phyloP scores from a whole-genome alignment of 345 rosid genomes.

The Diplotaxis tenuifolia region DNA sequence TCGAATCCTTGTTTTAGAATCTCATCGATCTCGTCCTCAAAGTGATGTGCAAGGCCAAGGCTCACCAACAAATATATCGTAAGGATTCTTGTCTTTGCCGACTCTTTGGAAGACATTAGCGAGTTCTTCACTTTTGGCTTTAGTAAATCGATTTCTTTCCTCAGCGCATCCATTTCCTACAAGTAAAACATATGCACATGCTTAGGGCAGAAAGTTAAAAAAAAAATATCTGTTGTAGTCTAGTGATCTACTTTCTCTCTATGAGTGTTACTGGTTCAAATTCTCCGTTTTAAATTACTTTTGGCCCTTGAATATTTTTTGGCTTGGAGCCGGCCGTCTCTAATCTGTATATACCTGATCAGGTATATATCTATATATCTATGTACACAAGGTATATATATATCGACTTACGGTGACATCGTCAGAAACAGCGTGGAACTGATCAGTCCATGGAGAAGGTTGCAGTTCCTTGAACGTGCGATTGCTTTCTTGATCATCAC shows the following conservation, averaged over 20 bases:
- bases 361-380: too few relatives aligned
- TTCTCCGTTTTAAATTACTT: too few relatives aligned
- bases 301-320: too few relatives aligned
- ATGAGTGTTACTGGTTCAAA: too few relatives aligned
- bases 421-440: not conserved
- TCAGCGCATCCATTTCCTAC: not conserved
- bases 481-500: not conserved
- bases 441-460: not conserved
- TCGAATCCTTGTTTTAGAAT: not conserved
- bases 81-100: not conserved
- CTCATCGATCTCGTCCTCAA: constrained; percentile 8
- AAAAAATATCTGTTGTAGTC: too few relatives aligned
- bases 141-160: not conserved
- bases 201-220: too few relatives aligned
- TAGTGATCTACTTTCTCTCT: too few relatives aligned
- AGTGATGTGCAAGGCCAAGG: constrained; percentile 19
- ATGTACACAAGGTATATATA: too few relatives aligned
- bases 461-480: not conserved
- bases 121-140: not conserved
- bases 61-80: constrained; percentile 4
- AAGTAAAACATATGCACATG: too few relatives aligned
- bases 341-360: too few relatives aligned
- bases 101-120: not conserved
- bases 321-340: too few relatives aligned
- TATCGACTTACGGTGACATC: not conserved